These are phyloP conservation scores for Saturnispora saitoi DNA, from an alignment of 805 yeast species.

Conservation along the genomic window DNA sequence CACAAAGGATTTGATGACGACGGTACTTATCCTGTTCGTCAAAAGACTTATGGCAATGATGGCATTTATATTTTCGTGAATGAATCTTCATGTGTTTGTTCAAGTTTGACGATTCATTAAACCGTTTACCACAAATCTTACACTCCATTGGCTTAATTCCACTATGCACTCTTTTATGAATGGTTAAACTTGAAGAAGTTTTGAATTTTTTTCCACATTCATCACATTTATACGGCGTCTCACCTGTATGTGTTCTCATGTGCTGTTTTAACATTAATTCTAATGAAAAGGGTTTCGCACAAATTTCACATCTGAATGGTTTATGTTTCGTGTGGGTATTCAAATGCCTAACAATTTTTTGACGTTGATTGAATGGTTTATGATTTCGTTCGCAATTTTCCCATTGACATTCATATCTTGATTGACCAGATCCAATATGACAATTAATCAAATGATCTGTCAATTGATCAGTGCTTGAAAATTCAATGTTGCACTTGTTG, in stretches of 20 bases:
- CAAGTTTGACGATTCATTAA: constrained; percentile 83
- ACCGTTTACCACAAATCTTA: constrained; percentile 71
- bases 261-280: constrained; percentile 76
- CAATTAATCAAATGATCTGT: constrained; percentile 59
- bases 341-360: constrained; percentile 76
- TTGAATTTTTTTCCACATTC: constrained; percentile 73
- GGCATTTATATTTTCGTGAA: constrained; percentile 43
- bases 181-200: constrained; percentile 71
- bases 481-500: constrained; percentile 40
- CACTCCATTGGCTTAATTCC: constrained; percentile 85
- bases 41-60: constrained; percentile 44
- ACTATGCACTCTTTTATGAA: constrained; percentile 79
- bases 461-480: constrained; percentile 48
- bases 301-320: constrained; percentile 65
- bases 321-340: constrained; percentile 81
- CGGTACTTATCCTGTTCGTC: constrained; percentile 34
- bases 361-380: constrained; percentile 68
- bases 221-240: constrained; percentile 71
- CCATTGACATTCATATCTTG: constrained; percentile 71
- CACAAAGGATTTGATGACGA: constrained; percentile 30
- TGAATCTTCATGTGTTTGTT: constrained; percentile 85
- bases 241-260: constrained; percentile 78
- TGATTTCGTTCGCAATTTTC: constrained; percentile 58
- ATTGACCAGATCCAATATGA: constrained; percentile 71
- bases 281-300: constrained; percentile 68